phyloP scores from a whole-genome alignment of 2,329 filamentous ascomycete genomes.

The Beauveria bassiana region DNA sequence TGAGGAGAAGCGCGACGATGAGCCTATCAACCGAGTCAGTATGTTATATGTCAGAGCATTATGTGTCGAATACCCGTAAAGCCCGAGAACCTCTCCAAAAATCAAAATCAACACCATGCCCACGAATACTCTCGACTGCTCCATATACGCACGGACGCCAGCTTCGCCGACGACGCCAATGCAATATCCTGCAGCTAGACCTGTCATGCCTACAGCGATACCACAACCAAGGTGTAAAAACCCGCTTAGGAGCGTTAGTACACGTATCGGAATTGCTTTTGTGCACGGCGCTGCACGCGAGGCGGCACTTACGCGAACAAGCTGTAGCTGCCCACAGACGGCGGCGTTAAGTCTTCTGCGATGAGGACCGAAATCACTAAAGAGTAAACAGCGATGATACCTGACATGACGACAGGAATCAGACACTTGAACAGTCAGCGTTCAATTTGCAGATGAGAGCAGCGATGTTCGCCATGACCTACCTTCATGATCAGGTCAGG shows the following conservation, averaged over 20 bases:
- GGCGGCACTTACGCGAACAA: conserved; percentile 63
- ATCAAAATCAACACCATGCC: conserved; percentile 98
- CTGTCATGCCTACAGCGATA: conserved; percentile 83
- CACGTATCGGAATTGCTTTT: not conserved
- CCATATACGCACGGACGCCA: conserved; percentile 92
- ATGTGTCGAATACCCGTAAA: conserved; percentile 71
- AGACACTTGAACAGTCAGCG: conserved; percentile 49
- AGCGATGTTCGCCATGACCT: conserved; percentile 16
- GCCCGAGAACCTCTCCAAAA: conserved; percentile 93
- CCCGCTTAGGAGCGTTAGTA: conserved; percentile 44
- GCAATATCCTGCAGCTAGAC: conserved; percentile 88
- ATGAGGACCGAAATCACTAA: conserved; percentile 96
- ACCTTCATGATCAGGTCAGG: conserved; percentile 91
- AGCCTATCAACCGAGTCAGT: conserved; percentile 44
- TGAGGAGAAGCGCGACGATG: conserved; percentile 88
- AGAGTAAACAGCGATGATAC: conserved; percentile 97
- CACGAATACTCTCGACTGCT: conserved; percentile 91
- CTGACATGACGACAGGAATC: conserved; percentile 93
- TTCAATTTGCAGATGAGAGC: not conserved
- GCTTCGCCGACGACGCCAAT: conserved; percentile 94
- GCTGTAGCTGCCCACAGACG: conserved; percentile 59
- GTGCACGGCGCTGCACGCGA: not conserved
- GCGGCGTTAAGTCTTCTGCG: conserved; percentile 76
- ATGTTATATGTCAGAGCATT: not conserved
- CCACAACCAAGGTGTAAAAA: conserved; percentile 93